Percentiles rank a stretch among this genome's conserved stretches.
phyloP scores from a whole-genome alignment of 352 stramenopile species.

The Pythium scleroteichum region DNA sequence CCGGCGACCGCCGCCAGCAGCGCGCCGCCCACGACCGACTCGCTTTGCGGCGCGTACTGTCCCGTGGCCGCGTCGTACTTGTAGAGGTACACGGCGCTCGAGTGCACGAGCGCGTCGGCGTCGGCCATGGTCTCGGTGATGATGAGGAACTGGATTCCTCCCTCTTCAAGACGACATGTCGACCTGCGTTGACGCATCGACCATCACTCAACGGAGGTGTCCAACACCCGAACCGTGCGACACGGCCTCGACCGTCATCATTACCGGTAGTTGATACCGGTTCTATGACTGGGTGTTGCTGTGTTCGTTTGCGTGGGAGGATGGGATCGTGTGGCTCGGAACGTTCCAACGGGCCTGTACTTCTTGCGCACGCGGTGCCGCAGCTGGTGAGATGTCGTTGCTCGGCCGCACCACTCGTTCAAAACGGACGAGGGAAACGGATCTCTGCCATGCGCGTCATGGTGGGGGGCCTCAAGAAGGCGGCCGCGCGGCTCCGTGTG shows the following conservation, averaged over 20 bases:
- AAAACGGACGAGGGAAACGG: conserved; percentile 28
- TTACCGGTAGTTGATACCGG: background rate
- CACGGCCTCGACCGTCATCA: background rate
- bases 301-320: background rate
- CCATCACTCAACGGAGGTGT: conserved; percentile 3
- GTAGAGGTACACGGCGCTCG: conserved; percentile 73
- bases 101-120: conserved; percentile 59
- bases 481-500: conserved; percentile 3
- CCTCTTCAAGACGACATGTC: conserved; percentile 11
- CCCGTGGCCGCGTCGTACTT: conserved; percentile 51
- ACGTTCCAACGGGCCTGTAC: conserved; percentile 1
- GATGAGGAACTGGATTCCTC: background rate
- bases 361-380: conserved; percentile 3
- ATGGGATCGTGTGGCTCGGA: conserved; percentile 17
- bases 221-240: background rate
- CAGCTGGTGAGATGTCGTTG: background rate
- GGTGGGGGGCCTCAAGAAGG: conserved; percentile 15
- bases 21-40: conserved; percentile 62
- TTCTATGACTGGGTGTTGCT: conserved; percentile 3
- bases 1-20: conserved; percentile 34
- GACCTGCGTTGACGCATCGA: conserved; percentile 7
- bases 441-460: conserved; percentile 22
- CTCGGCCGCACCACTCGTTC: conserved; percentile 28
- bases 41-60: conserved; percentile 56
- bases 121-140: background rate